A percentile compares a stretch with the other conserved stretches of the same genome.
Conservation (phyloP, 1,284 basidiomycete genomes). For the Irpex sp. region DNA sequence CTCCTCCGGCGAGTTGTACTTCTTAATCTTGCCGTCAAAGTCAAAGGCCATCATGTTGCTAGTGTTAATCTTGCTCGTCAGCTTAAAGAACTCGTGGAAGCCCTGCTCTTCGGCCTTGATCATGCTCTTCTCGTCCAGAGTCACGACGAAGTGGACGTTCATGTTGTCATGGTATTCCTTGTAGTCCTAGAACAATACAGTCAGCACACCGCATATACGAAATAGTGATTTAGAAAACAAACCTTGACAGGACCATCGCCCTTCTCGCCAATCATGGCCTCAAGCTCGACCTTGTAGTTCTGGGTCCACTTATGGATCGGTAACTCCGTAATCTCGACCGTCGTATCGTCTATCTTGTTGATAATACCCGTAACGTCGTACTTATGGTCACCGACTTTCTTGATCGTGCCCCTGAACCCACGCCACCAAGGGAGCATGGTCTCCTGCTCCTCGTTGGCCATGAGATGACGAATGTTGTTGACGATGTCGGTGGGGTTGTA, state of each 20-base stretch:
- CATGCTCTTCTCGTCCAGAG: constrained; percentile 79
- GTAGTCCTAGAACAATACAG: constrained; percentile 64
- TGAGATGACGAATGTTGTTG: constrained; percentile 81
- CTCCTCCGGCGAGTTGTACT: constrained; percentile 87
- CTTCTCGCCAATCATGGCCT: constrained; percentile 76
- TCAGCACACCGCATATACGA: neutral
- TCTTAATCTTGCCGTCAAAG: constrained; percentile 94
- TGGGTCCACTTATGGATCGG: constrained; percentile 97
- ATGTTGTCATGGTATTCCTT: constrained; percentile 95
- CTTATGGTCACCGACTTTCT: constrained; percentile 77
- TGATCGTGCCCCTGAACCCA: constrained; percentile 90
- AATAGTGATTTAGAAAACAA: constrained; percentile 8
- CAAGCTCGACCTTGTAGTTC: constrained; percentile 88
- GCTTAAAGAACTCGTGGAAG: constrained; percentile 88
- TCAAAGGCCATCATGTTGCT: constrained; percentile 99
- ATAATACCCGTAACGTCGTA: constrained; percentile 83
- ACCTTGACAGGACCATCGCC: constrained; percentile 67
- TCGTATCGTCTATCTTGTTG: constrained; percentile 81
- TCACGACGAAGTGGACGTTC: constrained; percentile 88
- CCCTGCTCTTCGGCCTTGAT: constrained; percentile 90
- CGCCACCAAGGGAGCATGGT: constrained; percentile 97
- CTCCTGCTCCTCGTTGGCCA: constrained; percentile 82
- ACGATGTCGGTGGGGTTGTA: constrained; percentile 95
- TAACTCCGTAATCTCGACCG: constrained; percentile 93
- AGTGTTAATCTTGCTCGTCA: constrained; percentile 80